phyloP scores from a whole-genome alignment of 495 filamentous ascomycete genomes.

The Amniculicola lignicola region DNA sequence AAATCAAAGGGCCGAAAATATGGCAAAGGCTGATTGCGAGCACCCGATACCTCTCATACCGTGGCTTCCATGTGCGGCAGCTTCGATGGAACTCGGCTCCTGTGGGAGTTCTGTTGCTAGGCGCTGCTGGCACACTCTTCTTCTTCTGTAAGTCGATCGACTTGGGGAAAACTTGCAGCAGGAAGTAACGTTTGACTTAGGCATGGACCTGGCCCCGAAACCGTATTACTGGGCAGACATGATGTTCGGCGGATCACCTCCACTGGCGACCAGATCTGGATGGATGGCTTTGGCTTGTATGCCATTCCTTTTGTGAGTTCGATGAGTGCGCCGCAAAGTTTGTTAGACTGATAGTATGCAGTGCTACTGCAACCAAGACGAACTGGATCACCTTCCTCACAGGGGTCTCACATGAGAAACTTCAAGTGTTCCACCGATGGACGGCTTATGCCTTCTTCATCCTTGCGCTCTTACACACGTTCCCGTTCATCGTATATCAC shows the following conservation, averaged over 20 bases:
- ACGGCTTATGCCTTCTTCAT: conserved; percentile 31
- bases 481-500: conserved; percentile 46
- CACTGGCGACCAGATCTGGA: conserved; percentile 31
- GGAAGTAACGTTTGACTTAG: background rate
- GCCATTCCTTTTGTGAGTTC: conserved; percentile 32
- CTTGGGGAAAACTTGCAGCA: background rate
- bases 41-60: conserved; percentile 46
- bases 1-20: conserved; percentile 18
- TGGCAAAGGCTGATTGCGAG: conserved; percentile 37
- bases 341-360: conserved; percentile 3
- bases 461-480: conserved; percentile 36
- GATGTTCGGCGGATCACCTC: conserved; percentile 45
- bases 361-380: conserved; percentile 30
- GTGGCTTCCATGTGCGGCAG: conserved; percentile 37
- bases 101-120: conserved; percentile 46
- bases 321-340: background rate
- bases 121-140: conserved; percentile 45
- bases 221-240: conserved; percentile 60
- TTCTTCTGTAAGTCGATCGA: conserved; percentile 49
- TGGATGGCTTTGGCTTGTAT: conserved; percentile 34
- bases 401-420: conserved; percentile 32
- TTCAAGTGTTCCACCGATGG: conserved; percentile 38
- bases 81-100: conserved; percentile 47
- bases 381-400: conserved; percentile 34
- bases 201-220: conserved; percentile 44